Percentiles rank a stretch among this genome's conserved stretches.
These are phyloP conservation scores for Trapa incisa DNA, from an alignment of 345 rosid species.

Conservation along the genomic window DNA sequence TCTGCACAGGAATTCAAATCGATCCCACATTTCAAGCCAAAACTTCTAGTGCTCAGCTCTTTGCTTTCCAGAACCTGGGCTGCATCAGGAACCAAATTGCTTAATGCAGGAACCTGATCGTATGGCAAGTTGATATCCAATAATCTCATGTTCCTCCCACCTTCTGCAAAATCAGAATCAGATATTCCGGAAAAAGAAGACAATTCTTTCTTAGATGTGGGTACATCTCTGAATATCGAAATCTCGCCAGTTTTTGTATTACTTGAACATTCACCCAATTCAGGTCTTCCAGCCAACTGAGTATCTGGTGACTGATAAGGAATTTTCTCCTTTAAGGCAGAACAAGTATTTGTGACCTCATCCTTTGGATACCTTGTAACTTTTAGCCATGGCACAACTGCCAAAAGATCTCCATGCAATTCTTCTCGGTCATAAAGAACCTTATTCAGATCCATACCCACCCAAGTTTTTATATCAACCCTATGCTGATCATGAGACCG, in stretches of 20 bases:
- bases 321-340: slow-evolving; percentile 20
- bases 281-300: slow-evolving; percentile 25
- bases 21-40: slow-evolving; percentile 33
- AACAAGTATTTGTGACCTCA: slow-evolving; percentile 31
- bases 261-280: slow-evolving; percentile 21
- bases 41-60: slow-evolving; percentile 22
- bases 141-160: slow-evolving; percentile 26
- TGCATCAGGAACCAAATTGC: slow-evolving; percentile 27
- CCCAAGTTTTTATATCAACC: background rate
- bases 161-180: slow-evolving; percentile 19
- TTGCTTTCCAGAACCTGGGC: slow-evolving; percentile 15
- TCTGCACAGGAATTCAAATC: slow-evolving; percentile 57
- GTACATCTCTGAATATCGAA: slow-evolving; percentile 31
- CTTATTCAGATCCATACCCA: background rate
- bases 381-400: slow-evolving; percentile 60
- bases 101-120: slow-evolving; percentile 27
- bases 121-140: slow-evolving; percentile 80
- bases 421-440: slow-evolving; percentile 21
- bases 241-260: slow-evolving; percentile 44
- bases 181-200: slow-evolving; percentile 27
- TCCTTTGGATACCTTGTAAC: slow-evolving; percentile 26
- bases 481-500: background rate
- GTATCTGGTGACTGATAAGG: slow-evolving; percentile 23
- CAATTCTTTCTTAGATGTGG: slow-evolving; percentile 20
- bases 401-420: slow-evolving; percentile 25